phyloP scores from a whole-genome alignment of 179 eudicot species.

The Gypsophila paniculata region DNA sequence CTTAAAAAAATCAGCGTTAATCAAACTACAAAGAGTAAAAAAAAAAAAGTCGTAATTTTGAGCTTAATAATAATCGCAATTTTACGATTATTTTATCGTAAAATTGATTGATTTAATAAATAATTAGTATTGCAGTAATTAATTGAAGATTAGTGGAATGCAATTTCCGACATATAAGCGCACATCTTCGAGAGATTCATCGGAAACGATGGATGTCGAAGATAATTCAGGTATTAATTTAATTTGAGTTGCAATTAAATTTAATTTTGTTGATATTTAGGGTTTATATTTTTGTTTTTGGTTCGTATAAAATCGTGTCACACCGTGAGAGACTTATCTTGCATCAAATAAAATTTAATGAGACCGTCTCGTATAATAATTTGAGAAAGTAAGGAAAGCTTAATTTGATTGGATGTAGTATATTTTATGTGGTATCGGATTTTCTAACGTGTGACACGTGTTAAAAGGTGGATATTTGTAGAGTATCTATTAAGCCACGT shows the following conservation, averaged over 20 bases:
- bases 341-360: too few species aligned
- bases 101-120: not conserved
- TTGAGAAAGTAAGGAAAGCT: not conserved
- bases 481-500: too few species aligned
- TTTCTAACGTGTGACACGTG: too few species aligned
- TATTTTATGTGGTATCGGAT: not conserved
- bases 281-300: not conserved
- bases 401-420: not conserved
- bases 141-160: slow-evolving; percentile 25
- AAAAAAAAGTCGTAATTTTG: not conserved
- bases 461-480: too few species aligned
- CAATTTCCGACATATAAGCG: slow-evolving; percentile 70
- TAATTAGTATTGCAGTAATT: too few species aligned
- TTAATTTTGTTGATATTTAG: not conserved
- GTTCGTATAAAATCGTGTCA: too few species aligned
- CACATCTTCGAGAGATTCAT: slow-evolving; percentile 51
- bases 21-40: too few species aligned
- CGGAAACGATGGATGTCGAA: slow-evolving; percentile 44
- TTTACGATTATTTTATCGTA: too few species aligned
- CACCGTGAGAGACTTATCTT: too few species aligned
- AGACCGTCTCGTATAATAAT: not conserved
- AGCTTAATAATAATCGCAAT: not conserved
- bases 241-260: not conserved
- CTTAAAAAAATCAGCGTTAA: too few species aligned
- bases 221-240: slow-evolving; percentile 46